Evolutionary conservation across 2,329 filamentous ascomycete species (phyloP), one percentile per base, ranked within the genome.

Genomic region (Colletotrichum sp.): DNA sequence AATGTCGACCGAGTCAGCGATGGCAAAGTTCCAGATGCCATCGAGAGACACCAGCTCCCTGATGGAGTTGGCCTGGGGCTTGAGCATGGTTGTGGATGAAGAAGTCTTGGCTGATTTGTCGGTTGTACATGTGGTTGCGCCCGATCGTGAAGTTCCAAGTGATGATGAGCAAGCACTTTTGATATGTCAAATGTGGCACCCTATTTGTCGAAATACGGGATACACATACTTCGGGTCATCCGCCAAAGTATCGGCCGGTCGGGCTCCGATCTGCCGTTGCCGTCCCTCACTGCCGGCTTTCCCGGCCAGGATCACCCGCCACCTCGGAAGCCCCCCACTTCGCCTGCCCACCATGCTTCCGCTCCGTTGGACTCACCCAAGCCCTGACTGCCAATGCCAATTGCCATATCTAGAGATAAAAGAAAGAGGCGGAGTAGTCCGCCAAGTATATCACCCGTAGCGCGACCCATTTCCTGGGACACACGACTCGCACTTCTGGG

Each of bases 21-120:
- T 13, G 7, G 75, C 69, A 61, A 80, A 80, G 74, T 80, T 80
- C 79, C 79, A 80, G n/a, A 80, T 71, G 18, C 79, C 79, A 30
- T 80, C 79, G 1, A 80, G 71, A 55, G 77, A 78, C 24, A 79
- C 52, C 13, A 80, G 26, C 21, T 78, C 72, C 12, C 79, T 69
- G n/a, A 52, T 57, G 4, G 67, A 15, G 57, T 78, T 77, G 15
- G 68, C 63, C 28, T 79, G 79, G n/a, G 79, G 79, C 34, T 74
- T 77, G 13, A 80, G 71, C 79, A 79, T 79, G 4, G 2, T n/a
- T n/a, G n/a, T n/a, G n/a, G n/a, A n/a, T n/a, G 16, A n/a, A 38
- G 1, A 13, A 58, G 15, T 16, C 26, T 26, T 58, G 55, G 55
- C 26, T 28, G 21, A 0, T 15, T 57, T 15, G 21, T 58, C 21